Conservation (phyloP, 2,329 filamentous ascomycete genomes). For the Gnomoniopsis sp. region DNA sequence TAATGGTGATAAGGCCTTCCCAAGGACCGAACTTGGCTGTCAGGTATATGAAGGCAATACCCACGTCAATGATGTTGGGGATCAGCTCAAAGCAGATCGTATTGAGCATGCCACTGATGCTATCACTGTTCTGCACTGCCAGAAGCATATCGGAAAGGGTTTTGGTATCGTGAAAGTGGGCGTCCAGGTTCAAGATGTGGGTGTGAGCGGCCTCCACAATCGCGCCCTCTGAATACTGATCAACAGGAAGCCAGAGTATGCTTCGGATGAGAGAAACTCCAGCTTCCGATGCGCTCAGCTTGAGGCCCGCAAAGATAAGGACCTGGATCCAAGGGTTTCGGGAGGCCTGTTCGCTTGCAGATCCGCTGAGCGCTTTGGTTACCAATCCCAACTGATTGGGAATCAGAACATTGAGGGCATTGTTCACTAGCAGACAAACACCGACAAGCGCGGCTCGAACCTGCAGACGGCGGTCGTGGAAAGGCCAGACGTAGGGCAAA, state of each 20-base stretch:
- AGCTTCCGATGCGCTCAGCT: constrained; percentile 51
- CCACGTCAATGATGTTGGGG: constrained; percentile 59
- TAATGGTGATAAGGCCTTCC: constrained; percentile 59
- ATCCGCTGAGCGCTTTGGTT: constrained; percentile 58
- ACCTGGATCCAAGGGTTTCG: constrained; percentile 50
- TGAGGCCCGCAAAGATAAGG: constrained; percentile 46
- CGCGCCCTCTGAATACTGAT: constrained; percentile 53
- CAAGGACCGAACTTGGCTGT: constrained; percentile 57
- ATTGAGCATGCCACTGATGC: constrained; percentile 54
- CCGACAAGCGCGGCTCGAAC: constrained; percentile 64
- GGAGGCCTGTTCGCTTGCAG: constrained; percentile 37
- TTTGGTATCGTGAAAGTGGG: constrained; percentile 60
- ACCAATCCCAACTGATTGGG: constrained; percentile 81
- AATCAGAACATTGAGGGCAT: constrained; percentile 71
- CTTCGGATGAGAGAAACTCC: constrained; percentile 51
- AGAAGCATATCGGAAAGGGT: constrained; percentile 57
- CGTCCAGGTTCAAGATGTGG: constrained; percentile 58
- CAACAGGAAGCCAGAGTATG: constrained; percentile 56
- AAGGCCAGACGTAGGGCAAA: constrained; percentile 76
- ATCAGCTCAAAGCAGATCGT: constrained; percentile 55
- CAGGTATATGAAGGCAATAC: constrained; percentile 57
- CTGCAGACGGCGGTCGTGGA: constrained; percentile 63
- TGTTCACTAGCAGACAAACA: constrained; percentile 65
- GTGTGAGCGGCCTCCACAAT: constrained; percentile 54
- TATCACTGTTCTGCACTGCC: constrained; percentile 52